Conservation (phyloP, 352 stramenopile genomes). For the Pythium aquatile region DNA sequence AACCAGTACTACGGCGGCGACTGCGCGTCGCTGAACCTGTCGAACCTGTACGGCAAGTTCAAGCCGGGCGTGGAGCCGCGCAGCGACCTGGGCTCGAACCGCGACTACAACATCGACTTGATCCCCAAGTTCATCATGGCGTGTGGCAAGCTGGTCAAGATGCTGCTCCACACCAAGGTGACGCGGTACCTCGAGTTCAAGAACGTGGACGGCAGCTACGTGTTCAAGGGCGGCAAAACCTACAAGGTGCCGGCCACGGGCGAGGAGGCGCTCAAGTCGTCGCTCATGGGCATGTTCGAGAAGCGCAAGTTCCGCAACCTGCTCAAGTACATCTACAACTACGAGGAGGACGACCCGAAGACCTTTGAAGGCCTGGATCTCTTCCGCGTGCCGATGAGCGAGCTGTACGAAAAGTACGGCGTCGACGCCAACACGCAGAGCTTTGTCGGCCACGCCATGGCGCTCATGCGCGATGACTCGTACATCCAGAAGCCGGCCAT, state of each 20-base stretch:
- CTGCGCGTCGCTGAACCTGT: conserved; percentile 97
- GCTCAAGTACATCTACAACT: conserved; percentile 97
- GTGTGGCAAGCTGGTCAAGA: conserved; percentile 99
- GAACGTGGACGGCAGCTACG: conserved; percentile 98
- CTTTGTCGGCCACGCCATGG: conserved; percentile 99
- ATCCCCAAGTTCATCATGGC: conserved; percentile 99
- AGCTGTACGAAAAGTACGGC: conserved; percentile 98
- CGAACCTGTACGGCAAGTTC: conserved; percentile 97
- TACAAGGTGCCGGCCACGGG: conserved; percentile 97
- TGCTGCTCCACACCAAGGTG: conserved; percentile 96
- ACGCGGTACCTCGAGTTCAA: conserved; percentile 99
- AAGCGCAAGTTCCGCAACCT: conserved; percentile 99
- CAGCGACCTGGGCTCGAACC: conserved; percentile 92
- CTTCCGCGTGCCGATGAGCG: conserved; percentile 95
- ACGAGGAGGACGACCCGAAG: conserved; percentile 92
- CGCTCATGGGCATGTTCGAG: conserved; percentile 99
- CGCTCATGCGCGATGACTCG: conserved; percentile 93
- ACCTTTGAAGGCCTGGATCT: conserved; percentile 93
- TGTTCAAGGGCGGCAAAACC: conserved; percentile 96
- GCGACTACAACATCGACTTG: conserved; percentile 99
- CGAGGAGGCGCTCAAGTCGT: conserved; percentile 94
- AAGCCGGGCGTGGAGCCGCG: conserved; percentile 65
- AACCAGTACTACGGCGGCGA: conserved; percentile 99
- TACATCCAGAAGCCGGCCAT: conserved; percentile 88
- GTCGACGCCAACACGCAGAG: conserved; percentile 97